Conservation (phyloP, 108 stramenopile species). For the Conticribra guillardii region DNA sequence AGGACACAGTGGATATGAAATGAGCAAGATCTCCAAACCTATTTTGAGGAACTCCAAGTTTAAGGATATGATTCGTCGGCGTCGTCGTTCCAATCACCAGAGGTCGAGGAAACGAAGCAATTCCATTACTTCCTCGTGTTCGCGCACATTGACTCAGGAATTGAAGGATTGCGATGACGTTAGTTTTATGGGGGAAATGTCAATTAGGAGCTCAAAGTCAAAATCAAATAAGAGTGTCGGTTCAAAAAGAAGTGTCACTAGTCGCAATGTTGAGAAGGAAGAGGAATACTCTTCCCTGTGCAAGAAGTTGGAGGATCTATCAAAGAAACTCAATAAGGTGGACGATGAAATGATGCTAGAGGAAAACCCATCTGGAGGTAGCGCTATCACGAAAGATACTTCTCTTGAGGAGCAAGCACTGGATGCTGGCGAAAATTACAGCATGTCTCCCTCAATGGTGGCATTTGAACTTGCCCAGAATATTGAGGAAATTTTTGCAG, state of each 20-base stretch:
- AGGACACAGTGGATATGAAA: slow-evolving; percentile 34
- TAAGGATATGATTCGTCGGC: slow-evolving; percentile 41
- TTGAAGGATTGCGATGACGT: not conserved
- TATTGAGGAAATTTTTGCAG: slow-evolving; percentile 48
- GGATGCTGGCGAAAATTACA: slow-evolving; percentile 6
- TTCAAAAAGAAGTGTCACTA: not conserved
- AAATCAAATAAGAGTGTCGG: not conserved
- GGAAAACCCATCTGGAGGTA: not conserved
- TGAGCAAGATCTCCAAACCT: slow-evolving; percentile 48
- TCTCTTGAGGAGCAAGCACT: not conserved
- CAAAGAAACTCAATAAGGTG: slow-evolving; percentile 48
- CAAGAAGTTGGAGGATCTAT: slow-evolving; percentile 35
- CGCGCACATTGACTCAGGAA: too few relatives aligned
- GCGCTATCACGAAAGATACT: not conserved
- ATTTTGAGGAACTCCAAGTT: slow-evolving; percentile 49
- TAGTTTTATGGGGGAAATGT: not conserved
- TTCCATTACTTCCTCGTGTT: not conserved
- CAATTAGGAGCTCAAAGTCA: not conserved
- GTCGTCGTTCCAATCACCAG: slow-evolving; percentile 4
- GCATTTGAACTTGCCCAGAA: slow-evolving; percentile 42
- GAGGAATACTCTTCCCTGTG: slow-evolving; percentile 26
- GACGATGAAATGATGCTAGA: slow-evolving; percentile 25
- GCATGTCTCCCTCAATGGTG: slow-evolving; percentile 45
- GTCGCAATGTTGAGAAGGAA: not conserved
- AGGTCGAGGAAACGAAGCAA: not conserved